phyloP scores from a whole-genome alignment of 2,329 filamentous ascomycete species.

The Dactylonectria macrodidyma region DNA sequence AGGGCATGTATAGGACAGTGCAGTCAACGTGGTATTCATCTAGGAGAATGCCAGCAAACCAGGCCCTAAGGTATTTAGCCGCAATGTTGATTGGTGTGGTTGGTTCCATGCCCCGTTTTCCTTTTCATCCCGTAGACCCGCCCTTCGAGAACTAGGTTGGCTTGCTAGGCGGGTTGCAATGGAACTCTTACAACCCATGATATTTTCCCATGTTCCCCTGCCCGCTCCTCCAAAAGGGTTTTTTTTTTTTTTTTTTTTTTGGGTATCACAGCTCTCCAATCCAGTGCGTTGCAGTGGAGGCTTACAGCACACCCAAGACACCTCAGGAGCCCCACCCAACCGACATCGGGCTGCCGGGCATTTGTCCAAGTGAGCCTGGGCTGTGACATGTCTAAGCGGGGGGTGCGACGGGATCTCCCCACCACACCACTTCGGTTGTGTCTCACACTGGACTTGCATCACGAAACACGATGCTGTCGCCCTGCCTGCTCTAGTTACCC shows the following conservation, averaged over 20 bases:
- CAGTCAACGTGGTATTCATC: no score
- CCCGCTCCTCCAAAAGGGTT: not conserved
- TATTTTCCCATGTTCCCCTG: not conserved
- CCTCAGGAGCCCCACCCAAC: not conserved
- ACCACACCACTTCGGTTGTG: conserved; percentile 3
- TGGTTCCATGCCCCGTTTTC: no score
- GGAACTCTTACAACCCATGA: no score
- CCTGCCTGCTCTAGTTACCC: not conserved
- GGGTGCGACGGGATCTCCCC: conserved; percentile 3
- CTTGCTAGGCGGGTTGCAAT: no score
- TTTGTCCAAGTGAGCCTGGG: conserved; percentile 1
- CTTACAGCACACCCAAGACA: not conserved
- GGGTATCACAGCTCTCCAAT: not conserved
- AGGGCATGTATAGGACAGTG: no score
- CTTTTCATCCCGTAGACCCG: no score
- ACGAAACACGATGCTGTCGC: not conserved
- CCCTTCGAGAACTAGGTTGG: no score
- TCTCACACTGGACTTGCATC: not conserved
- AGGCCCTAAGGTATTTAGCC: no score
- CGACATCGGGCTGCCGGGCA: not conserved
- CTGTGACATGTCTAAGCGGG: conserved; percentile 12
- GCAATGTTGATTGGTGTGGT: no score
- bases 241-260: not conserved
- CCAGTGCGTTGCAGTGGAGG: not conserved
- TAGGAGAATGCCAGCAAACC: no score